Percentiles rank a stretch among this genome's conserved stretches.
phyloP scores from a whole-genome alignment of 371 early-diverging fungal species.

The Rhizopus delemar region DNA sequence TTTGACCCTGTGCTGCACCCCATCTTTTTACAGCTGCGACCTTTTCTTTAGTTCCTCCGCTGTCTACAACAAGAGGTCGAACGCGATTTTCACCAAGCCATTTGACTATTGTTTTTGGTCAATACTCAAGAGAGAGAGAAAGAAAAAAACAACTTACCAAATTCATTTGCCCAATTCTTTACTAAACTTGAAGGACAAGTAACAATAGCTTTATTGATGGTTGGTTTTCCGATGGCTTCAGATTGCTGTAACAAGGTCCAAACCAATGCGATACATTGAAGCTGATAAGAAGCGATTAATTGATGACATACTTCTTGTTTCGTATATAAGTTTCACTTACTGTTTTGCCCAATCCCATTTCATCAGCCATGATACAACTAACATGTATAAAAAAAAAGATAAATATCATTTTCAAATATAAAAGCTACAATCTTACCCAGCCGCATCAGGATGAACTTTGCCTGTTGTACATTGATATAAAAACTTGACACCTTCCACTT shows the following conservation, averaged over 20 bases:
- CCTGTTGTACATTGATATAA: conserved; percentile 93
- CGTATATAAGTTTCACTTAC: conserved; percentile 50
- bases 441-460: conserved; percentile 56
- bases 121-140: background rate
- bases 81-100: conserved; percentile 89
- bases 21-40: conserved; percentile 77
- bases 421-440: conserved; percentile 35
- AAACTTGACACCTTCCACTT: conserved; percentile 90
- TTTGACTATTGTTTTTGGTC: conserved; percentile 58
- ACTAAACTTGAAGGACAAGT: conserved; percentile 85
- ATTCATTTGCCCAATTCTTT: conserved; percentile 87
- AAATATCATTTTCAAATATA: conserved; percentile 12
- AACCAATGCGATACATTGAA: conserved; percentile 88
- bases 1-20: conserved; percentile 80
- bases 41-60: conserved; percentile 86
- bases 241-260: conserved; percentile 95
- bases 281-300: conserved; percentile 29
- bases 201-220: conserved; percentile 88
- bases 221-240: conserved; percentile 82
- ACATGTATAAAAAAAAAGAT: conserved; percentile 2
- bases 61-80: conserved; percentile 82
- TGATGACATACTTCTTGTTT: background rate
- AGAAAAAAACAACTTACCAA: conserved; percentile 38
- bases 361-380: conserved; percentile 98
- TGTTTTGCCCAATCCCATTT: conserved; percentile 98